Evolutionary conservation across 345 rosid genomes (phyloP).

Genomic region (Orychophragmus violaceus): DNA sequence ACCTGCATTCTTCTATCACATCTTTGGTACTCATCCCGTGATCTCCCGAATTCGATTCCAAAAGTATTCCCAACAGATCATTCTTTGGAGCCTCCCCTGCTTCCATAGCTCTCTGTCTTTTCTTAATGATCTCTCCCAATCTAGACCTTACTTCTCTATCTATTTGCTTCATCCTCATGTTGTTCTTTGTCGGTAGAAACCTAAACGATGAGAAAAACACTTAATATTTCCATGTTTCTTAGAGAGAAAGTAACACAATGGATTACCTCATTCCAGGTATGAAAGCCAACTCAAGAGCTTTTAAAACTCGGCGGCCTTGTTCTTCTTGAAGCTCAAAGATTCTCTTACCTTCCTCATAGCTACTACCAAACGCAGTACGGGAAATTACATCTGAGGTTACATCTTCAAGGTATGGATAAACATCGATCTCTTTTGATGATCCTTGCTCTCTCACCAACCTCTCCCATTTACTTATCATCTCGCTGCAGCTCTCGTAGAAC

Average conservation of each 20-base stretch:
- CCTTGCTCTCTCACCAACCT: slow-evolving; percentile 8
- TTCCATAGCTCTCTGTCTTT: slow-evolving; percentile 35
- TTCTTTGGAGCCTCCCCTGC: slow-evolving; percentile 25
- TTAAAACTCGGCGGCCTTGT: slow-evolving; percentile 32
- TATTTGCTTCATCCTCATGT: slow-evolving; percentile 29
- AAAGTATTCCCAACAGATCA: slow-evolving; percentile 39
- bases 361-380: slow-evolving; percentile 58
- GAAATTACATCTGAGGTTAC: slow-evolving; percentile 41
- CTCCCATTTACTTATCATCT: slow-evolving; percentile 37
- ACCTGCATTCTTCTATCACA: slow-evolving; percentile 66
- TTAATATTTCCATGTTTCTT: not conserved
- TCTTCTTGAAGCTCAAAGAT: slow-evolving; percentile 50
- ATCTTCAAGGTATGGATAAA: slow-evolving; percentile 31
- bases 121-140: slow-evolving; percentile 29
- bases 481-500: slow-evolving; percentile 30
- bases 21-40: slow-evolving; percentile 38
- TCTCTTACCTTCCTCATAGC: slow-evolving; percentile 62
- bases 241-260: not conserved
- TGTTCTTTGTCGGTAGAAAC: slow-evolving; percentile 36
- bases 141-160: slow-evolving; percentile 25
- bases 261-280: slow-evolving; percentile 65
- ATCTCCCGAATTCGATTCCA: slow-evolving; percentile 36
- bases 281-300: slow-evolving; percentile 27
- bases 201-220: slow-evolving; percentile 12
- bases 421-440: slow-evolving; percentile 30